Evolutionary conservation across 176 grass and related monocot species (phyloP).

Genomic region (Oryza longistaminata): DNA sequence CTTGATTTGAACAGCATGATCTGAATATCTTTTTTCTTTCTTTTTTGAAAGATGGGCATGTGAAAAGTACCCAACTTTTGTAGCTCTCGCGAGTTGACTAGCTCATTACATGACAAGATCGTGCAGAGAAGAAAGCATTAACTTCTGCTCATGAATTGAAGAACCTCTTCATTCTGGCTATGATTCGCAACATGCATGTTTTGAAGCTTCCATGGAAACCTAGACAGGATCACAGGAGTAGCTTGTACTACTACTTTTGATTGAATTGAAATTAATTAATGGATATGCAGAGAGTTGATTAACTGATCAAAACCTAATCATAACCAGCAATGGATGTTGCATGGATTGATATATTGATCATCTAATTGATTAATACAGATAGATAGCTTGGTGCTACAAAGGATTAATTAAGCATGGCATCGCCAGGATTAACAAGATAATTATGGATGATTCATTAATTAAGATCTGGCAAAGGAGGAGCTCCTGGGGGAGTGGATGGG

Average conservation of each 20-base stretch:
- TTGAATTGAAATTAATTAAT: neutral
- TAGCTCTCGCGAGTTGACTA: conserved; percentile 19
- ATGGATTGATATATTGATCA: neutral
- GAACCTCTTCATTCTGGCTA: neutral
- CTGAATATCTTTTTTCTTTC: neutral
- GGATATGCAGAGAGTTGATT: neutral
- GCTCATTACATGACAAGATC: neutral
- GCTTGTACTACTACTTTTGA: neutral
- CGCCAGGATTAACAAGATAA: conserved; percentile 16
- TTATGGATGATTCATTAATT: neutral
- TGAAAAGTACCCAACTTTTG: neutral
- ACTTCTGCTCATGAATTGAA: neutral
- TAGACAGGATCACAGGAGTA: neutral
- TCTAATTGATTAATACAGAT: neutral
- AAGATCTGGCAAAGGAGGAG: conserved; percentile 13
- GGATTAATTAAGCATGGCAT: neutral
- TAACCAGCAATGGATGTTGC: neutral
- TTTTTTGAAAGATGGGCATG: neutral
- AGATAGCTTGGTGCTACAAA: neutral
- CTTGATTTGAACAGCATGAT: neutral
- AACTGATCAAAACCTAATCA: conserved; percentile 14
- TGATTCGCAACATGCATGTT: neutral
- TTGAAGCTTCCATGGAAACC: neutral
- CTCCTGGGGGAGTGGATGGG: conserved; percentile 51
- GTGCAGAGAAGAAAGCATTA: neutral